These are phyloP conservation scores for Aspergillus mulundensis DNA, from an alignment of 495 filamentous ascomycete species.

Conservation along the genomic window DNA sequence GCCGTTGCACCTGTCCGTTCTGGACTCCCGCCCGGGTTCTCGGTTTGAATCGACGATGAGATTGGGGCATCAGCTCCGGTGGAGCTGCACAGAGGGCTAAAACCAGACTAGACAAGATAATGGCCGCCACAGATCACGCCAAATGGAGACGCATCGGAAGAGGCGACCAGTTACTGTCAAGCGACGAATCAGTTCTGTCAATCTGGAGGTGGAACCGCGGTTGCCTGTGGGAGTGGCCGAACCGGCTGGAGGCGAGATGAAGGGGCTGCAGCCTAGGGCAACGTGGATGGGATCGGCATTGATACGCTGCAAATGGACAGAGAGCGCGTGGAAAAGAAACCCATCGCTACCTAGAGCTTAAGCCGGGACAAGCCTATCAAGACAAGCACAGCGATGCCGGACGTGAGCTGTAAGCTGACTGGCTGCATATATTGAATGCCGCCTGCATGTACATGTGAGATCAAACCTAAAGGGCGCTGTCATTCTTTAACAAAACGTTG, in stretches of 20 bases:
- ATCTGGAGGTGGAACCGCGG: neutral
- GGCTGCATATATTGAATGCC: too few species aligned
- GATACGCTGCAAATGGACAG: too few species aligned
- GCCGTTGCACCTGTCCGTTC: neutral
- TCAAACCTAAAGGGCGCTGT: too few species aligned
- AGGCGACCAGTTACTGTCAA: too few species aligned
- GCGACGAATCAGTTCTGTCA: neutral
- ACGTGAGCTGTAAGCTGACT: too few species aligned
- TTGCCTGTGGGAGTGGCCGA: neutral
- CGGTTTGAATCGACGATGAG: neutral
- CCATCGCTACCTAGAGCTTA: too few species aligned
- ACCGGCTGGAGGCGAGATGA: neutral
- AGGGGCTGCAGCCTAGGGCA: neutral
- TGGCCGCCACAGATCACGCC: neutral
- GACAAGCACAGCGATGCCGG: too few species aligned
- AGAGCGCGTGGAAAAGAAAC: neutral
- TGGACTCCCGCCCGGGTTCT: neutral
- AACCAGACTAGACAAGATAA: neutral
- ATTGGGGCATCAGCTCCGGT: neutral
- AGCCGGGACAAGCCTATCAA: too few species aligned
- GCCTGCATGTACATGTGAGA: too few species aligned
- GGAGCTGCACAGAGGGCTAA: too few species aligned
- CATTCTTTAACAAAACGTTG: too few species aligned
- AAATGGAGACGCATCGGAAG: neutral
- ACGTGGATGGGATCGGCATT: too few species aligned